Conservation (phyloP, 163 green algal genomes). For the Coccomyxa subellipsoidea region DNA sequence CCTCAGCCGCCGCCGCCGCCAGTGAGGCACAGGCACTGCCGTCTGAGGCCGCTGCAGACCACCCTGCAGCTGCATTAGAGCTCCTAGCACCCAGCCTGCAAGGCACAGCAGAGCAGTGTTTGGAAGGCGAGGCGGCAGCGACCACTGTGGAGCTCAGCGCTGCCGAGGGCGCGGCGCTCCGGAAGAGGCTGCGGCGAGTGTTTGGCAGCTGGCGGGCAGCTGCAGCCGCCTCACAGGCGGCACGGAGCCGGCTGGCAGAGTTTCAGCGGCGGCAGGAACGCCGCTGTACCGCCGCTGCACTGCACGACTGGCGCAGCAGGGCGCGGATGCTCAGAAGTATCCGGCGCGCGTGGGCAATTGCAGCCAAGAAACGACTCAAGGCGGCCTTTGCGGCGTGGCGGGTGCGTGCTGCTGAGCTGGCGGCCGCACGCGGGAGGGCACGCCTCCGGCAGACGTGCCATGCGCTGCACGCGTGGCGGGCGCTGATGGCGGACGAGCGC, state of each 20-base stretch:
- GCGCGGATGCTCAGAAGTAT: neutral
- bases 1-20: constrained; percentile 19
- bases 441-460: too few relatives aligned
- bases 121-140: neutral
- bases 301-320: neutral
- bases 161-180: too few relatives aligned
- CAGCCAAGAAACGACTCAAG: neutral
- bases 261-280: neutral
- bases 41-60: constrained; percentile 12
- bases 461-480: neutral
- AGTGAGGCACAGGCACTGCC: constrained; percentile 43
- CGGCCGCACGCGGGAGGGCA: neutral
- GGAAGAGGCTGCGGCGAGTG: neutral
- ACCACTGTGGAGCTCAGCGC: neutral
- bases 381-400: neutral
- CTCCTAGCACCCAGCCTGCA: neutral
- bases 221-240: neutral
- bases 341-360: too few relatives aligned
- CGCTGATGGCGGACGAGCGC: neutral
- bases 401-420: neutral
- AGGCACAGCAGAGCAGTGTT: neutral
- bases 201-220: neutral
- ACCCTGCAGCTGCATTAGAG: neutral
- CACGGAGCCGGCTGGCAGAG: neutral
- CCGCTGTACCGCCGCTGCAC: neutral